Conservation (phyloP, 2,329 filamentous ascomycete genomes). For the Trichophyton equinum region DNA sequence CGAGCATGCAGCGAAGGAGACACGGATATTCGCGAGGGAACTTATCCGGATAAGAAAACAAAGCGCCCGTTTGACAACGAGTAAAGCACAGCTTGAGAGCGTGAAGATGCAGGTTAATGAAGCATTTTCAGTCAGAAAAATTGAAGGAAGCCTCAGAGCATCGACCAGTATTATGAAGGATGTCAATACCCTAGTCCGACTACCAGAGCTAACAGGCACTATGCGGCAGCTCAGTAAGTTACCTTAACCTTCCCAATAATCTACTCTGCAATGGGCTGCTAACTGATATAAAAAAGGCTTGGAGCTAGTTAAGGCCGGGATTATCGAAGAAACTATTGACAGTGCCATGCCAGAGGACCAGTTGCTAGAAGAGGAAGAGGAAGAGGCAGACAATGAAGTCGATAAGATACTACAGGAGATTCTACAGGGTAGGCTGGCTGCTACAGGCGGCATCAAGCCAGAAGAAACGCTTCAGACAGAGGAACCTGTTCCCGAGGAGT, state of each 20-base stretch:
- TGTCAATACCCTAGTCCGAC: conserved; percentile 69
- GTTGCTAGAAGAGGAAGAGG: conserved; percentile 56
- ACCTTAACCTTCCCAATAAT: not conserved
- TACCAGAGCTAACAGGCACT: conserved; percentile 77
- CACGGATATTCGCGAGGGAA: conserved; percentile 77
- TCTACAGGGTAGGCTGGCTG: conserved; percentile 65
- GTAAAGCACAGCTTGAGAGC: conserved; percentile 80
- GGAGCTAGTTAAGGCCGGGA: conserved; percentile 86
- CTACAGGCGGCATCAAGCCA: conserved; percentile 40
- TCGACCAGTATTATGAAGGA: conserved; percentile 94
- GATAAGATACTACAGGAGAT: conserved; percentile 90
- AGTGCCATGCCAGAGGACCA: conserved; percentile 69
- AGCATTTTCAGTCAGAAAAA: conserved; percentile 88
- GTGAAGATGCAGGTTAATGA: conserved; percentile 98
- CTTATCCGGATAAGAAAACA: conserved; percentile 72
- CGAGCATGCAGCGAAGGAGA: conserved; percentile 67
- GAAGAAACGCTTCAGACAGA: conserved; percentile 29
- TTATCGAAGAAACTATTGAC: conserved; percentile 94
- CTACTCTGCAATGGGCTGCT: conserved; percentile 31
- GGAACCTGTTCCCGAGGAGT: conserved; percentile 52
- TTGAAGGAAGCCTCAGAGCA: conserved; percentile 78
- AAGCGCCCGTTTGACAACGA: conserved; percentile 60
- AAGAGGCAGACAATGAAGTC: conserved; percentile 71
- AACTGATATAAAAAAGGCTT: conserved; percentile 9
- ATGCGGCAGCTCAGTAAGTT: conserved; percentile 54